Evolutionary conservation across 1,284 basidiomycete genomes (phyloP).

Genomic region (Ganoderma leucocontextum): DNA sequence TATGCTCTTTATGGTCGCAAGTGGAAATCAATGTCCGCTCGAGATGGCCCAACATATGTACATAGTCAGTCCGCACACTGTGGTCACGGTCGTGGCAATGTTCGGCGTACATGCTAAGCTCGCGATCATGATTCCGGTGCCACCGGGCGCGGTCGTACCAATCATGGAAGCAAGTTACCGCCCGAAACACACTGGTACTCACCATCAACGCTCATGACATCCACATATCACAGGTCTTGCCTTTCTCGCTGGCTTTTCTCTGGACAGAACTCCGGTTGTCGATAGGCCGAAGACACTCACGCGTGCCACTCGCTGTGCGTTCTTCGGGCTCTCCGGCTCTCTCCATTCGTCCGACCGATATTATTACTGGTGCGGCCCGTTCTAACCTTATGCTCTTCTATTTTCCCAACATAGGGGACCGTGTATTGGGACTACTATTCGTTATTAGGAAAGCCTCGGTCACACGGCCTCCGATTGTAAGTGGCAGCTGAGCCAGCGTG

Average conservation of each 20-base stretch:
- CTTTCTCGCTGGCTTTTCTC: not conserved
- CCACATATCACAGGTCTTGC: not conserved
- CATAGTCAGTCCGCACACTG: not conserved
- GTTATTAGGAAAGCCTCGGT: not conserved
- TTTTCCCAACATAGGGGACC: not conserved
- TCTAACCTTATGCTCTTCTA: not conserved
- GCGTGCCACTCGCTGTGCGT: not conserved
- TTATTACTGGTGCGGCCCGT: not conserved
- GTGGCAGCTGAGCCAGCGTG: constrained; percentile 1
- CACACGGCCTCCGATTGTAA: not conserved
- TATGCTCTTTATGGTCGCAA: not conserved
- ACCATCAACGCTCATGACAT: not conserved
- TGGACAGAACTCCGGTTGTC: not conserved
- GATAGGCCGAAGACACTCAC: not conserved
- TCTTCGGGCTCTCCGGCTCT: not conserved
- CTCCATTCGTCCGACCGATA: not conserved
- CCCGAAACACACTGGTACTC: not conserved
- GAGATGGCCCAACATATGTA: not conserved
- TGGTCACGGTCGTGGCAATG: not conserved
- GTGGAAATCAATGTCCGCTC: not conserved
- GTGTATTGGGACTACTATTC: not conserved
- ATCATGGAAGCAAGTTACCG: not conserved
- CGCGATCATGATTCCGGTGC: not conserved
- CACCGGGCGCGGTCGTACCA: too few relatives aligned
- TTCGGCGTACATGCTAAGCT: too few relatives aligned